Evolutionary conservation across 345 rosid species (phyloP).

Genomic region (Citropsis articulata): DNA sequence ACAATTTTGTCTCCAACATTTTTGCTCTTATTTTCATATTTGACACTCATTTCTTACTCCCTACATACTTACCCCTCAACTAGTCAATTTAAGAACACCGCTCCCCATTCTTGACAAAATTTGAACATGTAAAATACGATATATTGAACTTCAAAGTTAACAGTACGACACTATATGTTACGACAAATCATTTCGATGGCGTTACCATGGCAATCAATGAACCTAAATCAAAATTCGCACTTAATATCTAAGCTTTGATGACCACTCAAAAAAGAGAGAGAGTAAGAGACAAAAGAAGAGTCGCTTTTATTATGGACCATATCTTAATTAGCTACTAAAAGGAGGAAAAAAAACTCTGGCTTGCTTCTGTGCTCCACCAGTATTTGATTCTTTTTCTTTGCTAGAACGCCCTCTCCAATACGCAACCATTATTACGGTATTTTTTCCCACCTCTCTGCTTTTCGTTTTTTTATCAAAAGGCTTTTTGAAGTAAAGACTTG

Average conservation of each 20-base stretch:
- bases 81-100: too few species aligned
- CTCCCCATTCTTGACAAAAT: too few species aligned
- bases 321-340: conserved; percentile 9
- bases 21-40: too few species aligned
- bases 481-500: too few species aligned
- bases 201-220: neutral
- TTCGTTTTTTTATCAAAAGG: too few species aligned
- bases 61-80: too few species aligned
- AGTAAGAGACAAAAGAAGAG: neutral
- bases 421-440: conserved; percentile 25
- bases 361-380: neutral
- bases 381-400: neutral
- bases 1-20: too few species aligned
- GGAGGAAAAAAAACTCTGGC: neutral
- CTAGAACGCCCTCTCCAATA: conserved; percentile 10
- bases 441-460: neutral
- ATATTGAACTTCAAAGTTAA: too few species aligned
- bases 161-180: neutral
- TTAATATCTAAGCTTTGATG: neutral
- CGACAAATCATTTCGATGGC: neutral
- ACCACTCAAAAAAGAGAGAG: neutral
- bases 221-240: neutral
- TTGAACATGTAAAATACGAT: too few species aligned
- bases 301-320: conserved; percentile 25
- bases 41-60: too few species aligned